Percentiles rank a stretch among this genome's conserved stretches.
These are phyloP conservation scores for Termitomyces sp. DNA, from an alignment of 768 basidiomycete species.

Conservation along the genomic window DNA sequence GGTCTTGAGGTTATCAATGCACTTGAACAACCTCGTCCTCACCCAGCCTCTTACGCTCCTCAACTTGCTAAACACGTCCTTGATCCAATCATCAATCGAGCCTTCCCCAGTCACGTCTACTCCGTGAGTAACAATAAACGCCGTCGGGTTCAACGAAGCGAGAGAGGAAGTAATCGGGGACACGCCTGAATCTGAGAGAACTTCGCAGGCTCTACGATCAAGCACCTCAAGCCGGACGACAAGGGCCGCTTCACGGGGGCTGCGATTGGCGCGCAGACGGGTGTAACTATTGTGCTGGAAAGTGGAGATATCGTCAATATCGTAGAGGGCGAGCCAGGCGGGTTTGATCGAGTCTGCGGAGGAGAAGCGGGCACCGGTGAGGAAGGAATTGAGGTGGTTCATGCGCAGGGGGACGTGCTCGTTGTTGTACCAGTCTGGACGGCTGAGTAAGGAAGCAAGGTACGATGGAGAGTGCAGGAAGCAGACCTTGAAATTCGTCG, in stretches of 20 bases:
- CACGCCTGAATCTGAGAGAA: constrained; percentile 30
- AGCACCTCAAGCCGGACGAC: constrained; percentile 38
- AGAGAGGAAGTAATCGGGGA: constrained; percentile 28
- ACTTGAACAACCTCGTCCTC: constrained; percentile 34
- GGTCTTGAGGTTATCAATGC: constrained; percentile 36
- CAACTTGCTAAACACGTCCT: constrained; percentile 13
- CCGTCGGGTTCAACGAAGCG: constrained; percentile 25
- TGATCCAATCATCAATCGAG: constrained; percentile 21
- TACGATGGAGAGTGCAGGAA: neutral
- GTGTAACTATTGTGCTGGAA: constrained; percentile 42
- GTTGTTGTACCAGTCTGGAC: constrained; percentile 51
- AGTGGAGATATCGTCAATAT: constrained; percentile 36
- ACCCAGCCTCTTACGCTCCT: constrained; percentile 30
- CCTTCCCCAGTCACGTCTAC: constrained; percentile 14
- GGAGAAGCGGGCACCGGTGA: constrained; percentile 43
- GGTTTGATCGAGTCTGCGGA: constrained; percentile 32
- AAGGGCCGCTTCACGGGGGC: constrained; percentile 37
- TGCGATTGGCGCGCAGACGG: constrained; percentile 38
- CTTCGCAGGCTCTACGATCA: constrained; percentile 38
- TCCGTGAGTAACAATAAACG: constrained; percentile 28
- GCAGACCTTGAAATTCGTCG: constrained; percentile 44
- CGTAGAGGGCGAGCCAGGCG: constrained; percentile 48
- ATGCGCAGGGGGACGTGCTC: constrained; percentile 52
- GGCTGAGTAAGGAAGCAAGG: neutral
- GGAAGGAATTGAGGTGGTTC: constrained; percentile 40